These are phyloP conservation scores for Penicillium odoratum DNA, from an alignment of 495 filamentous ascomycete genomes.

Conservation along the genomic window DNA sequence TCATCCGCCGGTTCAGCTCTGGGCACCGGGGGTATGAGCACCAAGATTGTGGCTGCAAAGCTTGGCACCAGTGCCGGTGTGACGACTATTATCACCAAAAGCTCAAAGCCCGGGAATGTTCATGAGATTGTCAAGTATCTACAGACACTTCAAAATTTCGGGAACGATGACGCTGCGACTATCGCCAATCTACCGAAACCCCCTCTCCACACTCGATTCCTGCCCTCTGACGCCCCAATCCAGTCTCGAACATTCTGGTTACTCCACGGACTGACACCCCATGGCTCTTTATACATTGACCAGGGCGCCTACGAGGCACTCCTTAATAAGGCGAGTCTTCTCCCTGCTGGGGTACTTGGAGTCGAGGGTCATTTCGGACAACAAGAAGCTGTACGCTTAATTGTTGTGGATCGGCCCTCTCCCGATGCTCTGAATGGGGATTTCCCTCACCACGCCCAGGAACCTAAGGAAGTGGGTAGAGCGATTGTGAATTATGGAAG, in stretches of 20 bases:
- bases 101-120: slow-evolving; percentile 91
- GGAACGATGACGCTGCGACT: slow-evolving; percentile 14
- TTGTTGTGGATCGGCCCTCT: slow-evolving; percentile 64
- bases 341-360: slow-evolving; percentile 87
- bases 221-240: slow-evolving; percentile 82
- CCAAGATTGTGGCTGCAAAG: slow-evolving; percentile 93
- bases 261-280: slow-evolving; percentile 87
- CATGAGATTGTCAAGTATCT: slow-evolving; percentile 80
- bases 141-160: slow-evolving; percentile 52
- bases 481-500: slow-evolving; percentile 95
- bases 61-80: slow-evolving; percentile 94
- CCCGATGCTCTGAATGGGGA: slow-evolving; percentile 42
- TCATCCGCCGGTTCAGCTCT: slow-evolving; percentile 84
- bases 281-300: slow-evolving; percentile 91
- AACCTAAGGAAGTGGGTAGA: slow-evolving; percentile 77
- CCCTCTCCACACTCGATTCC: slow-evolving; percentile 89
- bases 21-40: slow-evolving; percentile 97
- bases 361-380: slow-evolving; percentile 85
- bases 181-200: slow-evolving; percentile 26
- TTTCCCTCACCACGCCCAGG: slow-evolving; percentile 42
- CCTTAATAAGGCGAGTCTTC: slow-evolving; percentile 76
- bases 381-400: slow-evolving; percentile 85
- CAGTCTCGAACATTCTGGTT: slow-evolving; percentile 96
- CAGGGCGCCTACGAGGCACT: slow-evolving; percentile 80
- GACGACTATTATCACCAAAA: slow-evolving; percentile 90